Percentiles rank a stretch among this genome's conserved stretches.
These are phyloP conservation scores for Colletotrichum sp. DNA, from an alignment of 2,329 filamentous ascomycete species.

Conservation along the genomic window DNA sequence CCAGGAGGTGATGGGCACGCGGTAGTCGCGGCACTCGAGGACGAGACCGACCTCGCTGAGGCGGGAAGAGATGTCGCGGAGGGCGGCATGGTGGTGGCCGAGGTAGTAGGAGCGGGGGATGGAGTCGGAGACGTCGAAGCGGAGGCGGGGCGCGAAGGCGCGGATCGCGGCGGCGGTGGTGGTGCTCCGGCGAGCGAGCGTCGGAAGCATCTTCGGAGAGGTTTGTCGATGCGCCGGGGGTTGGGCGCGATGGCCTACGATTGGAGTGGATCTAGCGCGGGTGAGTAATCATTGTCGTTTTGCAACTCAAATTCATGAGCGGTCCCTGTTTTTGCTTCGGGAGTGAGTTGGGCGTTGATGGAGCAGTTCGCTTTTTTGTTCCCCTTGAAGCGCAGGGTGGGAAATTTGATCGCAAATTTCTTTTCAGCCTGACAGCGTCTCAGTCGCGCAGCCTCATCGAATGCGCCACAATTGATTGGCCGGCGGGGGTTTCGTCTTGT, in stretches of 20 bases:
- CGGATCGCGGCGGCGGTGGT: neutral
- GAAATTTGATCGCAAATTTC: neutral
- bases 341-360: neutral
- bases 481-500: neutral
- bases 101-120: conserved; percentile 92
- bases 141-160: conserved; percentile 73
- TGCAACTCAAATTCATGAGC: neutral
- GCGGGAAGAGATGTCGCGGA: conserved; percentile 81
- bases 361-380: neutral
- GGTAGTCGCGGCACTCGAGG: conserved; percentile 93
- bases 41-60: conserved; percentile 84
- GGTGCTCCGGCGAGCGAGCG: conserved; percentile 20
- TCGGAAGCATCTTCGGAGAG: conserved; percentile 9
- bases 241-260: neutral
- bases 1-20: conserved; percentile 84
- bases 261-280: neutral
- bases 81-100: conserved; percentile 85
- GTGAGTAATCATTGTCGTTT: neutral
- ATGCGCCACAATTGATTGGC: neutral
- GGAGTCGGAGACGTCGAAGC: conserved; percentile 73
- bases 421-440: conserved; percentile 6
- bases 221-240: neutral
- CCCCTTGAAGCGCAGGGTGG: neutral
- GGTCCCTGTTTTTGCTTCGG: neutral
- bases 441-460: conserved; percentile 4